Conservation (phyloP, 2,329 filamentous ascomycete species). For the Incumbomyces lentus region DNA sequence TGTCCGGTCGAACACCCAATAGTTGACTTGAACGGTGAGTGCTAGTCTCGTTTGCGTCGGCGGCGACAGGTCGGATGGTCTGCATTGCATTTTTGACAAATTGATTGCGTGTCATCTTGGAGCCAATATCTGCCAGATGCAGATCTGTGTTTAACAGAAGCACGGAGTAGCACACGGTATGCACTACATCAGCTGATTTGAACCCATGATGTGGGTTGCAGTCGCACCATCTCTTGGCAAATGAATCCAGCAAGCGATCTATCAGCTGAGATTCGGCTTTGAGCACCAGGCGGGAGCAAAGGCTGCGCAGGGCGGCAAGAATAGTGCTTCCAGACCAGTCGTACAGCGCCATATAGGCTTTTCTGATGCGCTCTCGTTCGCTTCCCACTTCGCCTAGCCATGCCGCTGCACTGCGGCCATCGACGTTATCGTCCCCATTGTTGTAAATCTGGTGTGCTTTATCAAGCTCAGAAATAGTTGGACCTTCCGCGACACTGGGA, state of each 20-base stretch:
- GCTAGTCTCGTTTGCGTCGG: slow-evolving; percentile 41
- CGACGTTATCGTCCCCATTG: slow-evolving; percentile 70
- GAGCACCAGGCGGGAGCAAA: slow-evolving; percentile 73
- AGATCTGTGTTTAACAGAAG: slow-evolving; percentile 93
- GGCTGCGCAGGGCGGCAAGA: slow-evolving; percentile 62
- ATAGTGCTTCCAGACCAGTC: slow-evolving; percentile 77
- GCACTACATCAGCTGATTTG: slow-evolving; percentile 81
- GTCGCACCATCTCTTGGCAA: slow-evolving; percentile 82
- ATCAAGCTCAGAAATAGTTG: slow-evolving; percentile 28
- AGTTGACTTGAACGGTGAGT: neutral
- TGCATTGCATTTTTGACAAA: slow-evolving; percentile 96
- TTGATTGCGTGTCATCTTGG: slow-evolving; percentile 89
- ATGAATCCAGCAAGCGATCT: slow-evolving; percentile 81
- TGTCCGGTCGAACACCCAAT: slow-evolving; percentile 4
- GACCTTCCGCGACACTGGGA: slow-evolving; percentile 3
- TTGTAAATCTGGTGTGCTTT: slow-evolving; percentile 77
- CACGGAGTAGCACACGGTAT: slow-evolving; percentile 94
- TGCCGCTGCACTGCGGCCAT: slow-evolving; percentile 68
- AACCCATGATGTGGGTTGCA: slow-evolving; percentile 92
- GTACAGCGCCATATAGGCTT: slow-evolving; percentile 86
- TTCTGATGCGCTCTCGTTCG: slow-evolving; percentile 44
- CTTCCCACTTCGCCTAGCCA: slow-evolving; percentile 68
- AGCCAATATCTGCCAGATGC: slow-evolving; percentile 86
- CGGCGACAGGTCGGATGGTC: slow-evolving; percentile 67
- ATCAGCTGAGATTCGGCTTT: slow-evolving; percentile 94